phyloP scores from a whole-genome alignment of 805 yeast species.

The Wickerhamomyces alni region DNA sequence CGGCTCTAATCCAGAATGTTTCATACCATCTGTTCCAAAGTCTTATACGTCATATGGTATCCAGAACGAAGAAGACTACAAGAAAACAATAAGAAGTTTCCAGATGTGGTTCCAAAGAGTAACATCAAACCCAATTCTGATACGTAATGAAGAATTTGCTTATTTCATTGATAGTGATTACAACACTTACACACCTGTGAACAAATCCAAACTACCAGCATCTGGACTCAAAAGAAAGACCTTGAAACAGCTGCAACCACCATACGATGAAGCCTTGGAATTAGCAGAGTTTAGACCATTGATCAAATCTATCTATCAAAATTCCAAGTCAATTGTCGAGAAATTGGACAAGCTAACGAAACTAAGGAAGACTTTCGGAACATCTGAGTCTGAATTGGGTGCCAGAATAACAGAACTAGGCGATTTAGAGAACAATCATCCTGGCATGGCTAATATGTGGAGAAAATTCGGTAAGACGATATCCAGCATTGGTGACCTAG shows the following conservation, averaged over 20 bases:
- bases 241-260: conserved; percentile 85
- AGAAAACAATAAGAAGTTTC: conserved; percentile 48
- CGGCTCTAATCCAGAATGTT: conserved; percentile 83
- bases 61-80: conserved; percentile 77
- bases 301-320: conserved; percentile 67
- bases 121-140: conserved; percentile 66
- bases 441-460: conserved; percentile 78
- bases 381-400: conserved; percentile 52
- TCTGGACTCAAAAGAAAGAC: conserved; percentile 87
- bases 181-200: conserved; percentile 41
- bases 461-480: conserved; percentile 65
- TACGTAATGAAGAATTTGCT: conserved; percentile 83
- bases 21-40: conserved; percentile 83
- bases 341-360: conserved; percentile 53
- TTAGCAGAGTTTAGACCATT: conserved; percentile 83
- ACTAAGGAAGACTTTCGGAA: conserved; percentile 40
- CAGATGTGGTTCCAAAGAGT: conserved; percentile 87
- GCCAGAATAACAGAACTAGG: conserved; percentile 33
- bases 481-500: conserved; percentile 68
- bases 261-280: conserved; percentile 79
- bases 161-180: conserved; percentile 78
- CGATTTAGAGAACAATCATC: conserved; percentile 45
- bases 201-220: conserved; percentile 59
- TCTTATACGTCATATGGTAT: conserved; percentile 72
- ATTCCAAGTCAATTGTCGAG: conserved; percentile 41